phyloP scores from a whole-genome alignment of 108 stramenopile species.

The Cyclotella atomus region DNA sequence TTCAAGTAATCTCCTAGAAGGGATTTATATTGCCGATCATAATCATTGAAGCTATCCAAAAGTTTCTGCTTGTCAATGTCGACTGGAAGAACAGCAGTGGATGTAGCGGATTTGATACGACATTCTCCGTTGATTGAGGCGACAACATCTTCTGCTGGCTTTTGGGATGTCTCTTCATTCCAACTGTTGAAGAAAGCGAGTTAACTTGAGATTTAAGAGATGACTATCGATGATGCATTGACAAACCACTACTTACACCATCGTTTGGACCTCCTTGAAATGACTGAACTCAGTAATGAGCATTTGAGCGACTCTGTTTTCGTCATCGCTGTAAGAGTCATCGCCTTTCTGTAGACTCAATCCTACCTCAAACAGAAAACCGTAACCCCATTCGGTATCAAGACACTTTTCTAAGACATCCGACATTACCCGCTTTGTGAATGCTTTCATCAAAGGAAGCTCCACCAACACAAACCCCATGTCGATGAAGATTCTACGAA shows the following conservation, averaged over 20 bases:
- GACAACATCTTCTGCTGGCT: conserved; percentile 63
- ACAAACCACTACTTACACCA: no score
- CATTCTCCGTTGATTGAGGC: conserved; percentile 39
- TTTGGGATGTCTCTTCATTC: conserved; percentile 67
- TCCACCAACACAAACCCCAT: conserved; percentile 67
- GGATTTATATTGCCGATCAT: conserved; percentile 54
- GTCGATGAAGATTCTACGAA: conserved; percentile 55
- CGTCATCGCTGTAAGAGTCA: conserved; percentile 43
- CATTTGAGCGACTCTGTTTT: conserved; percentile 60
- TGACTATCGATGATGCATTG: no score
- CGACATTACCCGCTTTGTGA: conserved; percentile 55
- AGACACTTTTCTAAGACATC: conserved; percentile 57
- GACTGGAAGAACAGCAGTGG: neutral
- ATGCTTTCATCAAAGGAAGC: conserved; percentile 50
- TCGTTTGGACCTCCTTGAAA: conserved; percentile 68
- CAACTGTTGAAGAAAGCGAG: no score
- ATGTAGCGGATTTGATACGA: conserved; percentile 5
- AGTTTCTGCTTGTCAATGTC: conserved; percentile 40
- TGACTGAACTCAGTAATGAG: conserved; percentile 59
- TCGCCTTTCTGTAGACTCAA: conserved; percentile 55
- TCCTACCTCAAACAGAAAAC: conserved; percentile 68
- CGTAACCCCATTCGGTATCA: conserved; percentile 58
- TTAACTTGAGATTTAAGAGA: no score
- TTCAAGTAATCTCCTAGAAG: conserved; percentile 57
- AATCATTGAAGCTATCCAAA: conserved; percentile 47